Evolutionary conservation across 768 basidiomycete species (phyloP).

Genomic region (Suillus brevipes): DNA sequence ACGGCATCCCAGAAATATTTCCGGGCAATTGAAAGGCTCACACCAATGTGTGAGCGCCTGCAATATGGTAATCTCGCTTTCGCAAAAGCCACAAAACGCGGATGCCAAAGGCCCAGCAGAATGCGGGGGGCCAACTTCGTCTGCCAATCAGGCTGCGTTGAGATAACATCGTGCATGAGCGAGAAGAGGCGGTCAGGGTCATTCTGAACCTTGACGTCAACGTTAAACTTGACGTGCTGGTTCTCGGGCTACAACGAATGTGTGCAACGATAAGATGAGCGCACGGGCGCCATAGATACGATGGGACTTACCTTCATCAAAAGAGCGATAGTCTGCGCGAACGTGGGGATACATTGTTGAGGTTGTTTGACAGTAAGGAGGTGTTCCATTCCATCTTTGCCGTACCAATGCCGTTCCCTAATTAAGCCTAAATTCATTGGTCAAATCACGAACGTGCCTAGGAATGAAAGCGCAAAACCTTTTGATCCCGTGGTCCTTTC

Average conservation of each 20-base stretch:
- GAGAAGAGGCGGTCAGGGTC: constrained; percentile 83
- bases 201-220: constrained; percentile 94
- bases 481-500: constrained; percentile 79
- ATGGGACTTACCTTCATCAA: constrained; percentile 66
- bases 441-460: constrained; percentile 29
- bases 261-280: constrained; percentile 9
- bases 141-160: constrained; percentile 69
- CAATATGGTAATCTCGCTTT: constrained; percentile 78
- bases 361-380: constrained; percentile 80
- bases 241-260: constrained; percentile 59
- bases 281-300: constrained; percentile 12
- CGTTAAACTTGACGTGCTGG: constrained; percentile 73
- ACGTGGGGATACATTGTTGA: constrained; percentile 86
- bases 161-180: constrained; percentile 72
- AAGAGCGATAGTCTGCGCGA: constrained; percentile 76
- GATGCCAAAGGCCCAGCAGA: constrained; percentile 87
- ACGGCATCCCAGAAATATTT: constrained; percentile 90
- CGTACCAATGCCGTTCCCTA: constrained; percentile 70
- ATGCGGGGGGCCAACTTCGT: constrained; percentile 76
- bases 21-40: constrained; percentile 67
- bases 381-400: constrained; percentile 70
- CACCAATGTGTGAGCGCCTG: constrained; percentile 82
- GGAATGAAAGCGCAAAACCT: constrained; percentile 39
- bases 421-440: constrained; percentile 53
- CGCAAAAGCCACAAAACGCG: constrained; percentile 80